Conservation (phyloP, 1,284 basidiomycete genomes). For the Lignosus rhinocerotis region DNA sequence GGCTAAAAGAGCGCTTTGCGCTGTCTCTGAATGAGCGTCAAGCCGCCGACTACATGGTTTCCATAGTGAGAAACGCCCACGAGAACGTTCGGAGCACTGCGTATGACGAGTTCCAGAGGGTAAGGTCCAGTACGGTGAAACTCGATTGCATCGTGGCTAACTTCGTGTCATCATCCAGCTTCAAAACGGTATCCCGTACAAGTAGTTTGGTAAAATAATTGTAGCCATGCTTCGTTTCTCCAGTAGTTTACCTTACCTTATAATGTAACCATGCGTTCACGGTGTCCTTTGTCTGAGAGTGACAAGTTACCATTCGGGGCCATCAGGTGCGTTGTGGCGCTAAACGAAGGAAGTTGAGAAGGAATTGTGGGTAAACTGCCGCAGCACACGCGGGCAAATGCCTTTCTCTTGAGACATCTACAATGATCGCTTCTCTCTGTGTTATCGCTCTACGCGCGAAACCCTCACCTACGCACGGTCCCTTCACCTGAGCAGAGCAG, state of each 20-base stretch:
- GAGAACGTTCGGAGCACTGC: slow-evolving; percentile 91
- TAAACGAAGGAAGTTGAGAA: neutral
- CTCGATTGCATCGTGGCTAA: neutral
- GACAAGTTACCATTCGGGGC: neutral
- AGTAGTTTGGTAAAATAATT: neutral
- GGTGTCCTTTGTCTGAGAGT: neutral
- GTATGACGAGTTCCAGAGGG: slow-evolving; percentile 92
- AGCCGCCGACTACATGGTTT: slow-evolving; percentile 92
- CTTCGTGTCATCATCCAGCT: slow-evolving; percentile 35
- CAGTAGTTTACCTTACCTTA: neutral
- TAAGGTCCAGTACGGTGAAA: slow-evolving; percentile 38
- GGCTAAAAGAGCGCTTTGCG: slow-evolving; percentile 87
- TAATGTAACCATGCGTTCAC: too few species aligned
- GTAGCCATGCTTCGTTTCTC: neutral
- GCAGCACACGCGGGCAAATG: neutral
- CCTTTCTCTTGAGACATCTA: neutral
- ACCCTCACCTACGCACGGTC: neutral
- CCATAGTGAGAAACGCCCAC: slow-evolving; percentile 88
- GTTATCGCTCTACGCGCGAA: neutral
- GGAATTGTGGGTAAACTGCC: neutral
- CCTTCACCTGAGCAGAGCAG: neutral
- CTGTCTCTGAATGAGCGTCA: slow-evolving; percentile 84
- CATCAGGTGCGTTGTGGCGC: neutral
- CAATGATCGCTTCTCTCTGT: neutral
- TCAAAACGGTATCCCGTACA: slow-evolving; percentile 44